Conservation (phyloP, 2,329 filamentous ascomycete genomes). For the Cucurbitaria berberidis region DNA sequence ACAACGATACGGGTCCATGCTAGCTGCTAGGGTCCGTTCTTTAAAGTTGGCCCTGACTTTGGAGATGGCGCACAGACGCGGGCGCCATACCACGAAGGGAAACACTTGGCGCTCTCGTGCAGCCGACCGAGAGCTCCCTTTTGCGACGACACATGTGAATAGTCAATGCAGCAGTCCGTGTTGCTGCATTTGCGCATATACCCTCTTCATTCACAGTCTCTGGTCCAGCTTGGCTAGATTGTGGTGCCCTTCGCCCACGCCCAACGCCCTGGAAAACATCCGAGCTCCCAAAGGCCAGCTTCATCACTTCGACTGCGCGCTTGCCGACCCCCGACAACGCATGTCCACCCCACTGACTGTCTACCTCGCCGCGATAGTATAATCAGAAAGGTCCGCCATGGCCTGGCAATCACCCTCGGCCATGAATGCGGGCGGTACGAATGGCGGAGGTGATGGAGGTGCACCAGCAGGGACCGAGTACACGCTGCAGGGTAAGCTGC, state of each 20-base stretch:
- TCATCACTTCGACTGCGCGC: conserved; percentile 24
- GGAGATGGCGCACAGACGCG: background rate
- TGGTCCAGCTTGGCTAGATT: background rate
- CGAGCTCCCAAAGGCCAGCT: conserved; percentile 31
- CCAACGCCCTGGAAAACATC: conserved; percentile 21
- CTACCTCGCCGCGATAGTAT: conserved; percentile 29
- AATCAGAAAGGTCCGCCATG: conserved; percentile 55
- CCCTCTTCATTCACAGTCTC: background rate
- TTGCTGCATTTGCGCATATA: conserved; percentile 1
- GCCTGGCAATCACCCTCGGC: conserved; percentile 73
- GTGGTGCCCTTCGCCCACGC: conserved; percentile 2
- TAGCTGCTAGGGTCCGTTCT: conserved; percentile 13
- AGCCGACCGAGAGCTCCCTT: conserved; percentile 22
- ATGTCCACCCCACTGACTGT: conserved; percentile 36
- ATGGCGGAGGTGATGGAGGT: conserved; percentile 56
- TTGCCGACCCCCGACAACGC: conserved; percentile 36
- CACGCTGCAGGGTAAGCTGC: conserved; percentile 68
- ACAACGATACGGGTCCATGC: conserved; percentile 14
- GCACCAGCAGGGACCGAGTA: conserved; percentile 70
- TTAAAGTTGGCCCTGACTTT: background rate
- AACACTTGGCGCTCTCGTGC: conserved; percentile 12
- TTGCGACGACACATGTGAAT: conserved; percentile 10
- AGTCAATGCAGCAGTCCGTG: background rate
- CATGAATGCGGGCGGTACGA: conserved; percentile 63
- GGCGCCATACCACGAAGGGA: background rate